Base-by-base conservation (phyloP, 306 rosid genomes). In the Casuarina equisetifolia region DNA sequence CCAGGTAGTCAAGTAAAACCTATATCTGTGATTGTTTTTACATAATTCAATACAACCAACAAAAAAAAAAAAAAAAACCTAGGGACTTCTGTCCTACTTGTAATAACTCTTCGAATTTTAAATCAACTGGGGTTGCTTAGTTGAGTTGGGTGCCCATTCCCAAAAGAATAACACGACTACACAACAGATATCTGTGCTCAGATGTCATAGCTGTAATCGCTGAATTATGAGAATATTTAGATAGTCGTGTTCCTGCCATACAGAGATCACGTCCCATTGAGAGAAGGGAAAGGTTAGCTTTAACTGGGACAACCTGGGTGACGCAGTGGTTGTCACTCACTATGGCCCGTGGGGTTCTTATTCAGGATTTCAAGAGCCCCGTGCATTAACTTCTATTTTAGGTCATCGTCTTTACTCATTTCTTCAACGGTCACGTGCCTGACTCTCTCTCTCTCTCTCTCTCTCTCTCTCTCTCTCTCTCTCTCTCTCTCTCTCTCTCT, bases 191-290 rank as follows among this genome's bases (percentile, higher is more conserved):
- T 49, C 9, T 49, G 53, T 49, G 13, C 53, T 49, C 53, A 49
- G 13, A 49, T 49, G 13, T 49, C 15, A 15, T 49, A 49, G 53
- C 53, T 9, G 53, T 49, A 49, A 49, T 9, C 15, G 9, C 53
- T 76, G 76, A 73, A 62, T 76, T 54, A 59, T 79, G 63, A 66
- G 85, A 83, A 82, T 82, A 72, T 84, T 82, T 82, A 75, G 88
- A 77, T 77, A 63, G 70, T 75, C 80, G 88, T 70, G 87, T 70
- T 42, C 62, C 69, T 80, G 85, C 81, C 80, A 51, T 43, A 70
- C 76, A 85, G 45, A 81, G 67, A 77, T 83, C 86, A 70, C 44
- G 76, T 82, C 79, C 78, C 82, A 73, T 76, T 84, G 39, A 64
- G 49, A 39, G 74, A 67, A 46, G 52, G 55, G 46, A 74, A 78